These are phyloP conservation scores for Termitomyces sp. DNA, from an alignment of 768 basidiomycete species.

Conservation along the genomic window DNA sequence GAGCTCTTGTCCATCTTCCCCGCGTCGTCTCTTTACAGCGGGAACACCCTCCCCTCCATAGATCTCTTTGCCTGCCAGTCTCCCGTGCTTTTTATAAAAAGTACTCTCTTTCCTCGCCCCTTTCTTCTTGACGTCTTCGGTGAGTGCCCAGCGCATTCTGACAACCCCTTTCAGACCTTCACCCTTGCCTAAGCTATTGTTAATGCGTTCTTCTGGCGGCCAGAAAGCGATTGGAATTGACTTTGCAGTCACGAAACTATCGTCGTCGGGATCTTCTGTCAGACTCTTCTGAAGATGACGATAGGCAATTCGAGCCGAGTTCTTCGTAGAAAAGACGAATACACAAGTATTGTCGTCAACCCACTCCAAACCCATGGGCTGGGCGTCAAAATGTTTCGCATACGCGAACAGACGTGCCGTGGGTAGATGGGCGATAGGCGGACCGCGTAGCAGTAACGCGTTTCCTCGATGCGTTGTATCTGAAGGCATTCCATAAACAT, in stretches of 20 bases:
- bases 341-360: constrained; percentile 80
- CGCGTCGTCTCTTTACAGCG: constrained; percentile 28
- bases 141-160: constrained; percentile 71
- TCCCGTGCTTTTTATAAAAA: constrained; percentile 76
- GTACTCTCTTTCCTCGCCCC: constrained; percentile 68
- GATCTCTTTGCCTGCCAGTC: constrained; percentile 54
- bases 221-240: constrained; percentile 69
- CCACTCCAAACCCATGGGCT: constrained; percentile 80
- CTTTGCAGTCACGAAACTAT: constrained; percentile 58
- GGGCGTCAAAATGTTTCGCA: constrained; percentile 68
- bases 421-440: constrained; percentile 69
- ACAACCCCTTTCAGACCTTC: constrained; percentile 62
- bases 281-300: constrained; percentile 44
- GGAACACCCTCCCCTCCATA: constrained; percentile 20
- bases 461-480: constrained; percentile 49
- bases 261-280: constrained; percentile 47
- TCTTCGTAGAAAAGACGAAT: constrained; percentile 60
- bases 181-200: constrained; percentile 61
- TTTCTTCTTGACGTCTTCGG: constrained; percentile 70
- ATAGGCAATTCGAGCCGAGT: constrained; percentile 47
- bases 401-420: constrained; percentile 80
- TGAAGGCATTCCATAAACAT: constrained; percentile 15
- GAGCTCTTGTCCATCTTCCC: constrained; percentile 28
- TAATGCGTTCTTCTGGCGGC: constrained; percentile 78
- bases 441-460: constrained; percentile 67